These are phyloP conservation scores for Penicillium verhagenii DNA, from an alignment of 495 filamentous ascomycete genomes.

Conservation along the genomic window DNA sequence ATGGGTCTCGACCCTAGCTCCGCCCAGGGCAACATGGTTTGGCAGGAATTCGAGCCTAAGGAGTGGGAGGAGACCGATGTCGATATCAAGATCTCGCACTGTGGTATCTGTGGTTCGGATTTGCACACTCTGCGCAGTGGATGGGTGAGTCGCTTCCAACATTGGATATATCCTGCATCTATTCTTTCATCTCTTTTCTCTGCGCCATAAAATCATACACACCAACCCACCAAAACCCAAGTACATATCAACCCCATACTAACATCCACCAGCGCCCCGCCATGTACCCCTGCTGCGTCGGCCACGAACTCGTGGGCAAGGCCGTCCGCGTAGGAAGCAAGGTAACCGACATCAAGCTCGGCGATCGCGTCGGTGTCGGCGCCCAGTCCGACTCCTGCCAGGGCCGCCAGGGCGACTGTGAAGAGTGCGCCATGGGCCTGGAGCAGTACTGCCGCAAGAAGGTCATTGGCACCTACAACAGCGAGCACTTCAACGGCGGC, in stretches of 20 bases:
- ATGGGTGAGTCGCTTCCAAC: constrained; percentile 65
- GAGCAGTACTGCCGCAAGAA: constrained; percentile 67
- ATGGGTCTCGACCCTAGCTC: constrained; percentile 58
- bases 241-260: neutral
- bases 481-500: constrained; percentile 45
- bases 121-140: constrained; percentile 72
- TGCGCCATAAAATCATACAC: too few species aligned
- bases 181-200: too few species aligned
- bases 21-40: constrained; percentile 77
- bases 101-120: constrained; percentile 56
- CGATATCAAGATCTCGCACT: constrained; percentile 46
- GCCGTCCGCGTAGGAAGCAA: constrained; percentile 72
- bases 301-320: constrained; percentile 81
- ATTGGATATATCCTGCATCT: neutral
- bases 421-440: constrained; percentile 60
- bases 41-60: constrained; percentile 77
- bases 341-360: constrained; percentile 64
- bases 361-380: constrained; percentile 88
- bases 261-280: constrained; percentile 32
- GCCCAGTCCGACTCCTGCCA: constrained; percentile 75
- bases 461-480: constrained; percentile 50
- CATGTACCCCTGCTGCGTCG: constrained; percentile 70
- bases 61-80: constrained; percentile 78
- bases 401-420: constrained; percentile 58
- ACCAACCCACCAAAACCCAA: too few species aligned